Evolutionary conservation across 805 yeast genomes (phyloP).

Genomic region (Yarrowia sp.): DNA sequence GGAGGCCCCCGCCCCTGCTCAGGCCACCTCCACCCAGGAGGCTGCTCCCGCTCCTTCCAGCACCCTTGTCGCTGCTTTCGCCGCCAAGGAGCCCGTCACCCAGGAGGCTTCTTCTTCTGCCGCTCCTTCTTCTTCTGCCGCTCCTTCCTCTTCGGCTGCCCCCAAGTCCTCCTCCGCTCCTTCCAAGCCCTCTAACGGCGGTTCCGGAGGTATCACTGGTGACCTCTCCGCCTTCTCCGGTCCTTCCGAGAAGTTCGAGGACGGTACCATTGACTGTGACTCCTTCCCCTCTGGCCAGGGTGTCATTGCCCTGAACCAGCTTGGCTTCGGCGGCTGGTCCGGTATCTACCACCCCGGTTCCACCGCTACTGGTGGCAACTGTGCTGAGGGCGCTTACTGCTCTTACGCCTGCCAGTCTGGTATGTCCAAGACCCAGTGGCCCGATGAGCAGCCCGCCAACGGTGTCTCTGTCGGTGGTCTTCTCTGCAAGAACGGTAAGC

Average conservation of each 20-base stretch:
- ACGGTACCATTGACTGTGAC: slow-evolving; percentile 72
- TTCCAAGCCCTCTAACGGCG: slow-evolving; percentile 46
- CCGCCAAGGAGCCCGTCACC: slow-evolving; percentile 43
- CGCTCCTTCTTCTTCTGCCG: slow-evolving; percentile 48
- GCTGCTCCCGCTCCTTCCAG: slow-evolving; percentile 48
- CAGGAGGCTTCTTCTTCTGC: slow-evolving; percentile 41
- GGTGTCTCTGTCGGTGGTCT: slow-evolving; percentile 97
- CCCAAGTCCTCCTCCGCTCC: slow-evolving; percentile 48
- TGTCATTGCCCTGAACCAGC: slow-evolving; percentile 74
- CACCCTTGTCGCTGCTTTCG: slow-evolving; percentile 46
- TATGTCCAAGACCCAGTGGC: slow-evolving; percentile 99
- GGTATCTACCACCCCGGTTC: slow-evolving; percentile 64
- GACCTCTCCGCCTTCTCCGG: slow-evolving; percentile 62
- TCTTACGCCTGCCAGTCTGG: slow-evolving; percentile 98
- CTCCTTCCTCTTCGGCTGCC: slow-evolving; percentile 49
- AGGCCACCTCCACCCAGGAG: slow-evolving; percentile 44
- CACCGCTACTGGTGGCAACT: slow-evolving; percentile 64
- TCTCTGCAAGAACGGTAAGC: slow-evolving; percentile 79
- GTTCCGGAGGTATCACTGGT: slow-evolving; percentile 54
- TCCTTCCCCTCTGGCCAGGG: slow-evolving; percentile 83
- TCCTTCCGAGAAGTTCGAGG: slow-evolving; percentile 70
- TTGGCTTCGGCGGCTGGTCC: slow-evolving; percentile 83
- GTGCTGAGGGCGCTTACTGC: slow-evolving; percentile 92
- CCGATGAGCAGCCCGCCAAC: slow-evolving; percentile 79
- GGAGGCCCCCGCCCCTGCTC: slow-evolving; percentile 46